Base-by-base conservation (phyloP, 2,329 filamentous ascomycete genomes). In the Penicillium crustosum region DNA sequence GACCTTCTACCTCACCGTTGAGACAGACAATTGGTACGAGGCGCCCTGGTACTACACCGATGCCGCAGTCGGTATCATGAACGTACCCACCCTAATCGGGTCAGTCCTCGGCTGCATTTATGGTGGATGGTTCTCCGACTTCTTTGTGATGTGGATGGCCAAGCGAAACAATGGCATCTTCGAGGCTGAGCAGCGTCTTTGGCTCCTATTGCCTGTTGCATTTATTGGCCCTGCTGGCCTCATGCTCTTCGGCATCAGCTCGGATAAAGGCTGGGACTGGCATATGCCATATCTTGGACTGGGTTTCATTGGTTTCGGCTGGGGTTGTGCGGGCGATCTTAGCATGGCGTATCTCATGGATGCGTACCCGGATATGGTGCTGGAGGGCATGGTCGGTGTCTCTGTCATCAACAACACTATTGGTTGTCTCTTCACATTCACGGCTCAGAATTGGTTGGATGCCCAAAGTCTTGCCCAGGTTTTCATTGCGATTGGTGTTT, bases 311-410 rank as follows among this genome's bases (percentile, higher is more conserved):
- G 83, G 83, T 5, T 85, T 86, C 54, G 83, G 83, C 2, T 85
- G 82, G 69, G 83, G 83, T 8, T 85, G 82, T 50, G 82, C 82
- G 2, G 83, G 83, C 6, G 83, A 85, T 68, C 67, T 86, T 57
- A 77, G 78, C 53, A 78, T 83, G 75, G 80, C 82, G 0, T 84
- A 84, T 58, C 71, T 84, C 5, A 81, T 82, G 62, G 82, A 84
- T 58, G 79, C 79, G 4, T 84, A 84, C 57, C 81, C 82, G 0
- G 82, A 83, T 35, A 83, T 83, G 77, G 78, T 84, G 6, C 70
- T 84, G 3, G 82, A 84, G 62, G 82, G 82, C 29, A 84, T 84
- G 82, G 82, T 84, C 1, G 82, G 82, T 6, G 82, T 84, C 1
- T 78, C 81, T 2, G 80, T 83, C 21, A 83, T 84, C 68, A 84